Evolutionary conservation across 176 grass and related monocot species (phyloP).

Genomic region (Zea mays): DNA sequence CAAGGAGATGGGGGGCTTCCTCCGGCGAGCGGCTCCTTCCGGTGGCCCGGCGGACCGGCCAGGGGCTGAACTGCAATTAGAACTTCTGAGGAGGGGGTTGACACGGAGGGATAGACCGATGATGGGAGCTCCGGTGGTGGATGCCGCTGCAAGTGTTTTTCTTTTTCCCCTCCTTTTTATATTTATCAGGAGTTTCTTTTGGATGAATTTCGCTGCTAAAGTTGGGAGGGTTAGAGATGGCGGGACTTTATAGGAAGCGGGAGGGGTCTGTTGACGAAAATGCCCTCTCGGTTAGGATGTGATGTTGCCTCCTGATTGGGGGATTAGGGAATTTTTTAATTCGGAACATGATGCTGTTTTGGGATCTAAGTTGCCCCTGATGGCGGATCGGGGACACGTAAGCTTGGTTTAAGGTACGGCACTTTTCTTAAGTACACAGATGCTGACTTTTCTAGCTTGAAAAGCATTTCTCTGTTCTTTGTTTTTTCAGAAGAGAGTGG

Average conservation of each 20-base stretch:
- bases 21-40: slow-evolving; percentile 54
- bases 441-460: too few species aligned
- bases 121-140: slow-evolving; percentile 23
- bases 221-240: background rate
- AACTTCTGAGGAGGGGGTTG: background rate
- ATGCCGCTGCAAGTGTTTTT: background rate
- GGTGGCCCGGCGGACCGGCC: slow-evolving; percentile 37
- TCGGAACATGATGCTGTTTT: background rate
- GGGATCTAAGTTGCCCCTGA: background rate
- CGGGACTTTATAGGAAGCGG: background rate
- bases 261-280: slow-evolving; percentile 15
- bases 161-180: too few species aligned
- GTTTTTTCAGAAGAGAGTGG: background rate
- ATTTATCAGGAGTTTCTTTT: background rate
- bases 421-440: too few species aligned
- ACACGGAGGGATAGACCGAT: slow-evolving; percentile 5
- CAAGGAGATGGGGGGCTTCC: background rate
- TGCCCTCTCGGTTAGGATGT: background rate
- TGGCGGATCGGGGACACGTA: too few species aligned
- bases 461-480: background rate
- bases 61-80: slow-evolving; percentile 3
- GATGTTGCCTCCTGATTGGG: slow-evolving; percentile 24
- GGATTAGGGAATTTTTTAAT: background rate
- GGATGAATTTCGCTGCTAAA: slow-evolving; percentile 26
- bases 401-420: too few species aligned